Percentiles rank a stretch among this genome's conserved stretches.
Conservation (phyloP, 1,284 basidiomycete genomes). For the Apiotrichum akiyoshidainum region DNA sequence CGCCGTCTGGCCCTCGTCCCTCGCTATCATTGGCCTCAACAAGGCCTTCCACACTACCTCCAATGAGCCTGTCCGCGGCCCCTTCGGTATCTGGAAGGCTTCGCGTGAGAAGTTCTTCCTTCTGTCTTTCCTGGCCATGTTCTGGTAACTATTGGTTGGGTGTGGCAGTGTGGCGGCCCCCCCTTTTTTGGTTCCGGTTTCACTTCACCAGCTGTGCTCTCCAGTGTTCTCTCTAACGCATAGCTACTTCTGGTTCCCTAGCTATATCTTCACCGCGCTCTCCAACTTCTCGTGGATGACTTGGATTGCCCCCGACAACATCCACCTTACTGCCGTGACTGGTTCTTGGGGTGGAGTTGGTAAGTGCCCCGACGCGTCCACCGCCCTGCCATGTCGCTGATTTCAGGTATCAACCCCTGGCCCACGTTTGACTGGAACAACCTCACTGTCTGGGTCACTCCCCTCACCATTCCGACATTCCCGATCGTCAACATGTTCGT, state of each 20-base stretch:
- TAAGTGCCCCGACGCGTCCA: too few relatives aligned
- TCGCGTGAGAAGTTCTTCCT: conserved; percentile 44
- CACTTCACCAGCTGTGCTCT: too few relatives aligned
- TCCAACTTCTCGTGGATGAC: conserved; percentile 60
- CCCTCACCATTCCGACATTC: conserved; percentile 35
- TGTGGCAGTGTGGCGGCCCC: too few relatives aligned
- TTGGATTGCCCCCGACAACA: conserved; percentile 55
- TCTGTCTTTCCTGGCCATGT: conserved; percentile 33
- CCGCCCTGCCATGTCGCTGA: too few relatives aligned
- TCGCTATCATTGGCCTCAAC: conserved; percentile 50
- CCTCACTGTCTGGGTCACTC: conserved; percentile 4
- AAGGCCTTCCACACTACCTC: conserved; percentile 38
- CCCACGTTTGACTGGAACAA: conserved; percentile 38
- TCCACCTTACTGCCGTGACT: conserved; percentile 22
- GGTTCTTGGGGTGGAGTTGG: conserved; percentile 36
- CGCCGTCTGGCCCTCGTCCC: conserved; percentile 50
- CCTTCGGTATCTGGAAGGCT: conserved; percentile 28
- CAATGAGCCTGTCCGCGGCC: conserved; percentile 43
- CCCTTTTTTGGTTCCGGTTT: too few relatives aligned
- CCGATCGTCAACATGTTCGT: conserved; percentile 35
- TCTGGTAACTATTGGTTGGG: conserved; percentile 13
- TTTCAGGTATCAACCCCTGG: conserved; percentile 29
- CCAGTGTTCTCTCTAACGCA: too few relatives aligned
- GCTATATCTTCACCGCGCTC: conserved; percentile 48
- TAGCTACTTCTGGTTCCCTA: conserved; percentile 38